phyloP scores from a whole-genome alignment of 805 yeast species.

The Cephaloascus albidus region DNA sequence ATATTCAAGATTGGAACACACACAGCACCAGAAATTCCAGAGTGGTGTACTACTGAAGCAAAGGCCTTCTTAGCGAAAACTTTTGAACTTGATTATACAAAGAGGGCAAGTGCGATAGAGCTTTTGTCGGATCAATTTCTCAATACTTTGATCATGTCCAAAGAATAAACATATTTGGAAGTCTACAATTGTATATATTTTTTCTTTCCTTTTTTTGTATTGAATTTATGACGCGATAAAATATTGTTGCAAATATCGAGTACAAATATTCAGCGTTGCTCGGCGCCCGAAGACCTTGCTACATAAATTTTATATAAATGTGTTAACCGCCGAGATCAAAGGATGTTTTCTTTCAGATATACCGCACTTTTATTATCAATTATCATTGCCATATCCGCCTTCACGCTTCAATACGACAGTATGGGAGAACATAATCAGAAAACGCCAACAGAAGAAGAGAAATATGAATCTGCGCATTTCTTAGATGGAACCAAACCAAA shows the following conservation, averaged over 20 bases:
- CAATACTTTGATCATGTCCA: slow-evolving; percentile 35
- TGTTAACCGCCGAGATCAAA: too few species aligned
- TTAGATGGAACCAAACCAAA: background rate
- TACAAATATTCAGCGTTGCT: too few species aligned
- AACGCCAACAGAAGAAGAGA: background rate
- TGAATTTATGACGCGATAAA: too few species aligned
- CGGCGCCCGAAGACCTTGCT: too few species aligned
- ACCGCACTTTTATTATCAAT: too few species aligned
- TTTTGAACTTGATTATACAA: slow-evolving; percentile 65
- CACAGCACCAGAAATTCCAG: slow-evolving; percentile 72
- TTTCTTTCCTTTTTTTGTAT: too few species aligned
- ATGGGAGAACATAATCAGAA: background rate
- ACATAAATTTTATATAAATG: too few species aligned
- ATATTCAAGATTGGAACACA: slow-evolving; percentile 88
- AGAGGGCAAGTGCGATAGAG: slow-evolving; percentile 68
- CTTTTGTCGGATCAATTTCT: slow-evolving; percentile 59
- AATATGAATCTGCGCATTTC: background rate
- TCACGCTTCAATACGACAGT: too few species aligned
- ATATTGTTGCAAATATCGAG: too few species aligned
- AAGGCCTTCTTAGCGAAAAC: slow-evolving; percentile 55
- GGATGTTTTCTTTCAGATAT: too few species aligned
- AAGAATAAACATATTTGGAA: slow-evolving; percentile 11
- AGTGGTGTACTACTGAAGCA: slow-evolving; percentile 60
- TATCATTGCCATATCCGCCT: too few species aligned
- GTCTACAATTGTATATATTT: background rate